Base-by-base conservation (phyloP, 2,329 filamentous ascomycete genomes). In the Bretziella fagacearum region DNA sequence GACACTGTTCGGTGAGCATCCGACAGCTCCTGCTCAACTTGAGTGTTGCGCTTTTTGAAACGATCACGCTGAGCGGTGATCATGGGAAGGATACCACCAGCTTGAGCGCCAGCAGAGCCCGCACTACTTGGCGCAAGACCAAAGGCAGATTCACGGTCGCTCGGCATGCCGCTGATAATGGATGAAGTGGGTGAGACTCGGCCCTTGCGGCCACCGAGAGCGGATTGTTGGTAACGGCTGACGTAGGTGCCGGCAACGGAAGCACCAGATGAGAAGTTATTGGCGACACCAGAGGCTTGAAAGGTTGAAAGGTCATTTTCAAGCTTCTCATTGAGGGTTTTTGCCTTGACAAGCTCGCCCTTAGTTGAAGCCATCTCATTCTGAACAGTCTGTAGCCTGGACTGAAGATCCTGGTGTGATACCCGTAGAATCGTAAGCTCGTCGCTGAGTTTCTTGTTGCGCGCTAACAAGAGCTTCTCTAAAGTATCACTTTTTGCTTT, bases 51-150 rank as follows among this genome's bases (percentile, higher is more conserved):
- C 68, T 93, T 85, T 70, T 95, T 96, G 74, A 96, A 98, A 44
- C 91, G 84, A 63, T 98, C 91, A 52, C 91, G 81, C 64, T 98
- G 93, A 1, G 93, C 91, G 27, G 91, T 94, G 45, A 98, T 83
- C 93, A 98, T 98, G 27, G 91, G 93, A 20, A 98, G 68, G 53
- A 98, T 95, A 10, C 87, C 85, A 0, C 84, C 84, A 13, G 39
- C 40, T 26, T 40, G 39, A 5, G 23, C 43, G 2, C 84, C 84
- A 44, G 80, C 81, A 17, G 29, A 13, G 13, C 18, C 27, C n/a
- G n/a, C n/a, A n/a, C n/a, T n/a, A n/a, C n/a, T n/a, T 11, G 22
- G 10, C 6, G 17, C 18, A 11, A 47, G 8, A 4, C 27, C 46
- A 46, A 83, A 71, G 81, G 82, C 47, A 80, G 79, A 69, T 40